These are phyloP conservation scores for Thelonectria blattea DNA, from an alignment of 2,329 filamentous ascomycete genomes.

Conservation along the genomic window DNA sequence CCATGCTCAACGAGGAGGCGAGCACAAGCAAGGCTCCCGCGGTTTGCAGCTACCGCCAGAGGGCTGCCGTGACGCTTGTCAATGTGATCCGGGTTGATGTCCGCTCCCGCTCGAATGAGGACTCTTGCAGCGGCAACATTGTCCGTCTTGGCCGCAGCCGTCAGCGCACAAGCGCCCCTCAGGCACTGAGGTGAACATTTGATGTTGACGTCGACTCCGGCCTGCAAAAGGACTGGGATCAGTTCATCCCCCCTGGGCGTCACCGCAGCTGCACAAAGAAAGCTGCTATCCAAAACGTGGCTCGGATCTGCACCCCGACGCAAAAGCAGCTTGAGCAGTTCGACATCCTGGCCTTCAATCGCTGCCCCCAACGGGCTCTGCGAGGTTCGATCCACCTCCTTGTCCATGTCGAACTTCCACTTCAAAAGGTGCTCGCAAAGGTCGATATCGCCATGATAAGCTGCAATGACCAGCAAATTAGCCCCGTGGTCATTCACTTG, in stretches of 20 bases:
- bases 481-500: background rate
- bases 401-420: background rate
- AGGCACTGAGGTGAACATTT: background rate
- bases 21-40: background rate
- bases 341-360: background rate
- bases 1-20: background rate
- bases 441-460: background rate
- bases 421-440: background rate
- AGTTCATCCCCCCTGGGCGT: background rate
- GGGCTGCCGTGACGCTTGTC: background rate
- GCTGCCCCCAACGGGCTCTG: slow-evolving; percentile 4
- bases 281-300: background rate
- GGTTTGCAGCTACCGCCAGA: slow-evolving; percentile 1
- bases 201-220: background rate
- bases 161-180: background rate
- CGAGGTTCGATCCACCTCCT: background rate
- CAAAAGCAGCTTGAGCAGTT: background rate
- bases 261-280: background rate
- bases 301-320: slow-evolving; percentile 1
- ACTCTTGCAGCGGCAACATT: background rate
- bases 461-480: slow-evolving; percentile 2
- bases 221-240: background rate
- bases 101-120: slow-evolving; percentile 1
- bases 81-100: background rate
- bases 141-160: background rate